Evolutionary conservation across 352 stramenopile species (phyloP).

Genomic region (Pythium dissimile): DNA sequence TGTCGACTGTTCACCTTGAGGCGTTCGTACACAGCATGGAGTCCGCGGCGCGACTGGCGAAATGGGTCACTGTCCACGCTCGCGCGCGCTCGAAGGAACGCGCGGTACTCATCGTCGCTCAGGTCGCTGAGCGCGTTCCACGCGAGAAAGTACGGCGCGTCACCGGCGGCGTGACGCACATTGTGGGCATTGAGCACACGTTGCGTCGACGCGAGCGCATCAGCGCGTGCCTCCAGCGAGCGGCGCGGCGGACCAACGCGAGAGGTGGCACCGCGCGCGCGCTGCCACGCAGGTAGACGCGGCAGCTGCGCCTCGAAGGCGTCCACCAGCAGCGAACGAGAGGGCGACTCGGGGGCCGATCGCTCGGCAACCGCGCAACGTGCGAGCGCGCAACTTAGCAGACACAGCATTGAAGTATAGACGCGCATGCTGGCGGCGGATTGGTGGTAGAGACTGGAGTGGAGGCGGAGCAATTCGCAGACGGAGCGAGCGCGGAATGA

Average conservation of each 20-base stretch:
- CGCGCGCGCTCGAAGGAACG: conserved; percentile 51
- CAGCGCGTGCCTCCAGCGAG: conserved; percentile 36
- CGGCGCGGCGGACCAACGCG: conserved; percentile 39
- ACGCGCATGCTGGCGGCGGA: conserved; percentile 7
- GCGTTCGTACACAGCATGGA: conserved; percentile 22
- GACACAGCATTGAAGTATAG: neutral
- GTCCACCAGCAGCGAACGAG: conserved; percentile 6
- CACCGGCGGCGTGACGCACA: conserved; percentile 31
- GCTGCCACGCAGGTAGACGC: conserved; percentile 19
- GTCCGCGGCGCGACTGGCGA: conserved; percentile 2
- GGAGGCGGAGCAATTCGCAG: neutral
- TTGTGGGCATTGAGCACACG: conserved; percentile 48
- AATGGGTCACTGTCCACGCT: conserved; percentile 29
- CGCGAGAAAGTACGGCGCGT: conserved; percentile 45
- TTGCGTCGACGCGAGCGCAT: conserved; percentile 40
- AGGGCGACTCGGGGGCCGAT: neutral
- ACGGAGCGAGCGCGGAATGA: neutral
- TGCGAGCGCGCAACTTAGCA: conserved; percentile 13
- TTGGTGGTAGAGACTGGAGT: neutral
- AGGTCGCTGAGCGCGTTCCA: conserved; percentile 72
- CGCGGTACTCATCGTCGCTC: conserved; percentile 58
- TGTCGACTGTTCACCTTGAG: conserved; percentile 9
- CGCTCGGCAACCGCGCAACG: conserved; percentile 1
- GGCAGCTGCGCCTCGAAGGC: conserved; percentile 23
- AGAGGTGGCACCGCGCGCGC: conserved; percentile 7